Evolutionary conservation across 2,329 filamentous ascomycete species (phyloP).

Genomic region (Exophiala sp.): DNA sequence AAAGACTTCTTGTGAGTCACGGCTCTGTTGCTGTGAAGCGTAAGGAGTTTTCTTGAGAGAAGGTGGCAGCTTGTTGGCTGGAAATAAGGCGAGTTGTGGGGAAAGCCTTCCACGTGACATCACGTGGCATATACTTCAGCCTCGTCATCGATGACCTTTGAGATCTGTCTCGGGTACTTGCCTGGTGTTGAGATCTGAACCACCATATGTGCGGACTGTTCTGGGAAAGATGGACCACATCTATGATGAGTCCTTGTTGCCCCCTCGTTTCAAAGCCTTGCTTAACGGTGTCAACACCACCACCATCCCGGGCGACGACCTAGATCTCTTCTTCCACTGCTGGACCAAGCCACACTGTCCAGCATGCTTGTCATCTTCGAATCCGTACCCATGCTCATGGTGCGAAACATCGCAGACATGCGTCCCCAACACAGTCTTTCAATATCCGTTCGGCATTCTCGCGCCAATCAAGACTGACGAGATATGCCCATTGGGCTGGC

Average conservation of each 20-base stretch:
- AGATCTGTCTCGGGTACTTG: too few species aligned
- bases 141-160: too few species aligned
- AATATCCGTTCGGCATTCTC: constrained; percentile 36
- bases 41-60: too few species aligned
- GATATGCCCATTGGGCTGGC: constrained; percentile 39
- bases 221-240: not conserved
- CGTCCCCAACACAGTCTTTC: constrained; percentile 35
- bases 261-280: not conserved
- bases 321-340: constrained; percentile 26
- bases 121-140: too few species aligned
- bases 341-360: constrained; percentile 21
- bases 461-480: constrained; percentile 34
- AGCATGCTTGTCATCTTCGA: constrained; percentile 17
- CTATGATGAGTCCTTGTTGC: not conserved
- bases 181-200: too few species aligned
- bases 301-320: constrained; percentile 8
- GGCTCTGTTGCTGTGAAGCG: too few species aligned
- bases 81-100: too few species aligned
- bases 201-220: too few species aligned
- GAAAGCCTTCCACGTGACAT: too few species aligned
- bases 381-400: constrained; percentile 27
- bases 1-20: too few species aligned
- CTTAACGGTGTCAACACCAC: constrained; percentile 6
- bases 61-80: too few species aligned
- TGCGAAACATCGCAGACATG: constrained; percentile 37